Conservation (phyloP, 805 yeast species). For the Wickerhamomyces bisporus region DNA sequence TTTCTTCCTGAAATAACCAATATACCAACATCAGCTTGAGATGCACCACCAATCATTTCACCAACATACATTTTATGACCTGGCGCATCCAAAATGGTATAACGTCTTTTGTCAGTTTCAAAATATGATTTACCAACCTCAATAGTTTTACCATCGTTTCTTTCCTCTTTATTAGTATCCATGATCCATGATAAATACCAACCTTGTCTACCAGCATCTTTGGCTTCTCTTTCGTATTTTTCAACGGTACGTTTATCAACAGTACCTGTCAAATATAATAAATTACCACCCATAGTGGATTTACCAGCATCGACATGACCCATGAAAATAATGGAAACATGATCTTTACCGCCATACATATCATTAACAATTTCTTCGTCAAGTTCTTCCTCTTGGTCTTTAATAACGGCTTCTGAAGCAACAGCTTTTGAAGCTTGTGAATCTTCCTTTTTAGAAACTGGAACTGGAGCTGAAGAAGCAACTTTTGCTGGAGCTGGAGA, state of each 20-base stretch:
- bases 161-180: slow-evolving; percentile 99
- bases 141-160: slow-evolving; percentile 98
- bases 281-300: slow-evolving; percentile 98
- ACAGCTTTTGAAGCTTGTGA: slow-evolving; percentile 17
- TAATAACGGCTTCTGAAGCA: slow-evolving; percentile 43
- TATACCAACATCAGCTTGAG: slow-evolving; percentile 98
- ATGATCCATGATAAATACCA: slow-evolving; percentile 99
- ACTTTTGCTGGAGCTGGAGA: slow-evolving; percentile 15
- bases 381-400: slow-evolving; percentile 73
- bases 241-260: slow-evolving; percentile 99
- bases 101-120: slow-evolving; percentile 96
- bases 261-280: slow-evolving; percentile 88
- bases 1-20: slow-evolving; percentile 96
- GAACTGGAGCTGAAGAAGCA: slow-evolving; percentile 13
- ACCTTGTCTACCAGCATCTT: slow-evolving; percentile 99
- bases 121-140: slow-evolving; percentile 98
- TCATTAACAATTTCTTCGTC: slow-evolving; percentile 88
- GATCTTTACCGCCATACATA: slow-evolving; percentile 96
- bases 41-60: slow-evolving; percentile 99
- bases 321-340: slow-evolving; percentile 94
- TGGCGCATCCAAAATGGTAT: slow-evolving; percentile 97
- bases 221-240: slow-evolving; percentile 96
- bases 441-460: slow-evolving; percentile 13
- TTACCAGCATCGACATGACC: slow-evolving; percentile 99
- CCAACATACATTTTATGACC: slow-evolving; percentile 99